These are phyloP conservation scores for Coemansia sp. DNA, from an alignment of 192 early-diverging fungal genomes.

Conservation along the genomic window DNA sequence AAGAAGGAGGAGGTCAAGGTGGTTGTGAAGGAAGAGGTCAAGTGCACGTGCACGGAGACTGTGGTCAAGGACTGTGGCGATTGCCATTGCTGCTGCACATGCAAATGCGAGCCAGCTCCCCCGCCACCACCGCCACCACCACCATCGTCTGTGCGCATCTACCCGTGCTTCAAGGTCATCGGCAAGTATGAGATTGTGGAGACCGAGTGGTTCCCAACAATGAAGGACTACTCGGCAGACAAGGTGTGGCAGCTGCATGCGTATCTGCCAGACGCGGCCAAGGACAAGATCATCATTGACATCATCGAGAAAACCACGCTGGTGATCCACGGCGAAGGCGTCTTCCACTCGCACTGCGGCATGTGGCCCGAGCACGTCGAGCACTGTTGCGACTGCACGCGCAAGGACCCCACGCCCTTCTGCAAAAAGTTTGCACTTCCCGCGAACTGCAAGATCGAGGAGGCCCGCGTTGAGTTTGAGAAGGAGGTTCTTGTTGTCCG, in stretches of 20 bases:
- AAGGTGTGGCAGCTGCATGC: constrained; percentile 56
- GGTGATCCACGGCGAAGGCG: constrained; percentile 49
- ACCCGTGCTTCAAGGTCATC: constrained; percentile 53
- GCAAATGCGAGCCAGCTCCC: constrained; percentile 27
- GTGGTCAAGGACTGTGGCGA: constrained; percentile 15
- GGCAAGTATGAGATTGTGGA: constrained; percentile 36
- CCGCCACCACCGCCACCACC: constrained; percentile 33
- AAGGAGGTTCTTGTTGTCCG: constrained; percentile 54
- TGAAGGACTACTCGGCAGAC: constrained; percentile 54
- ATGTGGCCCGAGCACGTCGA: constrained; percentile 55
- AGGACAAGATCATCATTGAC: constrained; percentile 54
- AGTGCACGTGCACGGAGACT: constrained; percentile 10
- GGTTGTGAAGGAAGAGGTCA: constrained; percentile 15
- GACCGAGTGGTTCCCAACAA: constrained; percentile 45
- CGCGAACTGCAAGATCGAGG: constrained; percentile 39
- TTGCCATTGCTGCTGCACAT: constrained; percentile 25
- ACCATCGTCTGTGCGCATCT: constrained; percentile 38
- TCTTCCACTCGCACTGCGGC: constrained; percentile 55
- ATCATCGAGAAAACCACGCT: constrained; percentile 29
- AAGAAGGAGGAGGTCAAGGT: constrained; percentile 21
- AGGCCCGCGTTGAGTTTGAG: constrained; percentile 51
- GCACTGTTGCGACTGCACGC: constrained; percentile 54
- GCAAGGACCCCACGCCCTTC: constrained; percentile 45
- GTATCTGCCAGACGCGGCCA: constrained; percentile 45
- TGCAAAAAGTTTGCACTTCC: constrained; percentile 47